Evolutionary conservation across 139 green algal genomes (phyloP).

Genomic region (Microglena sp.): DNA sequence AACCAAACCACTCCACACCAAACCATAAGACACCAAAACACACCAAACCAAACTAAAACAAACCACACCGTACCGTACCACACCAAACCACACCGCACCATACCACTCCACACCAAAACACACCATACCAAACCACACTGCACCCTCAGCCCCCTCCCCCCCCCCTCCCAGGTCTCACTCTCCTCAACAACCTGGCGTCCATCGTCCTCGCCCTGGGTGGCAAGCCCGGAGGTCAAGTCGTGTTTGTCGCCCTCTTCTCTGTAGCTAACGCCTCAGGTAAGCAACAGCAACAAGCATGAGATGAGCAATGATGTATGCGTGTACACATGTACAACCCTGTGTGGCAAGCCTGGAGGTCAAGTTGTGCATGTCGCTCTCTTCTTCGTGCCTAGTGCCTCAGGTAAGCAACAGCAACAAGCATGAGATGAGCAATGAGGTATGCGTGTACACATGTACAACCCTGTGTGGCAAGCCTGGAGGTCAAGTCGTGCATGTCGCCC

Average conservation of each 20-base stretch:
- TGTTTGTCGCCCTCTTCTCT: slow-evolving; percentile 68
- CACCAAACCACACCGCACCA: no score
- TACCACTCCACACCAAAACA: no score
- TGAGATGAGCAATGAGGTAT: no score
- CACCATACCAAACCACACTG: no score
- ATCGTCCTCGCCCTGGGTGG: slow-evolving; percentile 45
- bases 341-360: slow-evolving; percentile 28
- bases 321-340: no score
- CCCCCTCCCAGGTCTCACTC: slow-evolving; percentile 53
- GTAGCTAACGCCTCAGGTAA: slow-evolving; percentile 55
- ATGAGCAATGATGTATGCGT: no score
- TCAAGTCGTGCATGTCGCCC: slow-evolving; percentile 53
- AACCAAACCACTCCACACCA: no score
- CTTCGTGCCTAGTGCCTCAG: slow-evolving; percentile 57
- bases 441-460: no score
- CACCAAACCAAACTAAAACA: no score
- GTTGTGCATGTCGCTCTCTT: slow-evolving; percentile 66
- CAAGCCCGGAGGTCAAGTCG: slow-evolving; percentile 25
- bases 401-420: neutral
- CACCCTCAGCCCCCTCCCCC: no score
- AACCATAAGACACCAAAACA: no score
- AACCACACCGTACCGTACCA: no score
- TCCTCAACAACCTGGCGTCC: slow-evolving; percentile 72
- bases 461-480: slow-evolving; percentile 28
- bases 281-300: neutral